Evolutionary conservation across 2,329 filamentous ascomycete species (phyloP), one percentile per base, ranked within the genome.

Genomic region (Akanthomyces muscarius): DNA sequence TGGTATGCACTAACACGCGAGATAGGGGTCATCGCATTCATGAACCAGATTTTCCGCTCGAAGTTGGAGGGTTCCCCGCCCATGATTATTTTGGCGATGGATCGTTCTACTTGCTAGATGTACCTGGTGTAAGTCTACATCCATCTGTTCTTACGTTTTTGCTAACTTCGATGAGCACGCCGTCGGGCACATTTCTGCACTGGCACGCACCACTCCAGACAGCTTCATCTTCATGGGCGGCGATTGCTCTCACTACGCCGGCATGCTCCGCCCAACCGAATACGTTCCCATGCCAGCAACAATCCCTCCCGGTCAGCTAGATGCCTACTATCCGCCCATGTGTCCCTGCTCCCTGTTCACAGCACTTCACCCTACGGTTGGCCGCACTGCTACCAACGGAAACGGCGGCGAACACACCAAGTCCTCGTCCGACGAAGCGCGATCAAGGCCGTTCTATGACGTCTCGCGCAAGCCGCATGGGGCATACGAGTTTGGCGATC

Each of bases 31-130:
- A 73, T 0, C 69, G 66, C 28, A 64, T 74, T 4, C 65, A 67
- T 5, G 71, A 74, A 63, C 69, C 72, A 11, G 62, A 57, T 23
- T 74, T 74, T 59, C 36, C 66, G 8, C 62, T 73, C 30, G 72
- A 68, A 45, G 76, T 79, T 50, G 76, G 75, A 0, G 62, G 67
- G 1, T 78, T 76, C 61, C 70, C 69, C 21, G 75, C 77, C 0
- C 70, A 73, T 54, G 77, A 80, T 68, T 77, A 75, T 65, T 79
- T 79, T 63, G 75, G 72, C 11, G 77, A 79, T 42, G 76, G 77
- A 1, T 75, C 71, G 1, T 75, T 79, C 58, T 79, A 78, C 62
- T 65, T 80, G 2, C 67, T 81, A 0, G 75, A 80, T 63, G 73
- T 67, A 2, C 77, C 77, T 0, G 77, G 77, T n/a, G 61, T 63